Evolutionary conservation across 495 filamentous ascomycete species (phyloP).

Genomic region (Penicillium ucsense): DNA sequence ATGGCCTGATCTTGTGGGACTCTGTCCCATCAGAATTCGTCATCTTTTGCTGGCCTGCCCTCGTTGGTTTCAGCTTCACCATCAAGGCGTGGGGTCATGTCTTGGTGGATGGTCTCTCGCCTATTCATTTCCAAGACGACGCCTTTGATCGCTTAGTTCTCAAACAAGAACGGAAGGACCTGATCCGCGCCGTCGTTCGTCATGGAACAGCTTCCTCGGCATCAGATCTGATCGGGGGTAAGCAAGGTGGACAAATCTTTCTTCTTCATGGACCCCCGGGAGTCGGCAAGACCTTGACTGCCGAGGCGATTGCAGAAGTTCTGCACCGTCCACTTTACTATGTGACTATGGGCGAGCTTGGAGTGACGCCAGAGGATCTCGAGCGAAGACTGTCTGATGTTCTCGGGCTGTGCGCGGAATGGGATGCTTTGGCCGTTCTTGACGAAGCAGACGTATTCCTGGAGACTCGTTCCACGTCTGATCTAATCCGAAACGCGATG

Average conservation of each 20-base stretch:
- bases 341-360: not conserved
- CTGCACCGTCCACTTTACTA: not conserved
- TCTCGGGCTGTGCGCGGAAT: not conserved
- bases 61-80: not conserved
- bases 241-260: not conserved
- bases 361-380: not conserved
- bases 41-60: not conserved
- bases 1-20: not conserved
- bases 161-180: not conserved
- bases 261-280: not conserved
- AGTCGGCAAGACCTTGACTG: not conserved
- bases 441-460: slow-evolving; percentile 2
- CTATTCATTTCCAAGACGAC: not conserved
- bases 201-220: not conserved
- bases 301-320: not conserved
- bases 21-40: not conserved
- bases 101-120: not conserved
- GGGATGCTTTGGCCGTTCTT: not conserved
- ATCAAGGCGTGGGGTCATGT: not conserved
- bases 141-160: not conserved
- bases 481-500: not conserved
- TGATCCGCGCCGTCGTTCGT: not conserved
- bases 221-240: not conserved
- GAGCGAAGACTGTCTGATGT: not conserved
- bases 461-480: not conserved